Evolutionary conservation across 768 basidiomycete genomes (phyloP).

Genomic region (Boletus huronensis): DNA sequence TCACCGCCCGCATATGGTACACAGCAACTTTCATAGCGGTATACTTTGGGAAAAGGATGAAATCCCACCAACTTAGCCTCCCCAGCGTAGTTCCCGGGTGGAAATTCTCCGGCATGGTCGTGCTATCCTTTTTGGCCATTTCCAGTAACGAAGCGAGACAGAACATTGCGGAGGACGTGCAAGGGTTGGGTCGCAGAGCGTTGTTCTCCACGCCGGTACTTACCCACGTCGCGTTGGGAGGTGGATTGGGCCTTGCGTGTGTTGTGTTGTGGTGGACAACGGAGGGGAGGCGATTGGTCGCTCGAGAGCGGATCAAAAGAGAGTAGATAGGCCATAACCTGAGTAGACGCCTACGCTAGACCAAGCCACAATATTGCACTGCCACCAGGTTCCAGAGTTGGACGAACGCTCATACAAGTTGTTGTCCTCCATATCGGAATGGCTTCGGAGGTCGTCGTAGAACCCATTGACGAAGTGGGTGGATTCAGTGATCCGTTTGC

Average conservation of each 20-base stretch:
- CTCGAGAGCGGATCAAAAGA: slow-evolving; percentile 18
- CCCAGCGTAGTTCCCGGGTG: slow-evolving; percentile 22
- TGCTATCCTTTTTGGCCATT: slow-evolving; percentile 24
- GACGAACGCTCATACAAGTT: neutral
- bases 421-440: slow-evolving; percentile 15
- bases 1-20: slow-evolving; percentile 61
- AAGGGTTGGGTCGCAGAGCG: slow-evolving; percentile 14
- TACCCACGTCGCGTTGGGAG: slow-evolving; percentile 26
- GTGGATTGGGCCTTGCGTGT: slow-evolving; percentile 24
- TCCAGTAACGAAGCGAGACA: slow-evolving; percentile 16
- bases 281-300: slow-evolving; percentile 22
- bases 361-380: too few relatives aligned
- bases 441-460: slow-evolving; percentile 25
- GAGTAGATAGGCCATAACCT: slow-evolving; percentile 10
- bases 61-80: slow-evolving; percentile 12
- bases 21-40: slow-evolving; percentile 45
- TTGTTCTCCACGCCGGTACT: slow-evolving; percentile 23
- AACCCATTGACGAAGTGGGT: slow-evolving; percentile 33
- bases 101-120: slow-evolving; percentile 24
- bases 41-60: slow-evolving; percentile 41
- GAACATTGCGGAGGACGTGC: slow-evolving; percentile 13
- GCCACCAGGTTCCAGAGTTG: slow-evolving; percentile 8
- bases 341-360: neutral
- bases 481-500: neutral
- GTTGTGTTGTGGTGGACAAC: slow-evolving; percentile 31